Percentiles rank a stretch among this genome's conserved stretches.
These are phyloP conservation scores for Mallotus japonicus DNA, from an alignment of 441 rosid genomes.

Conservation along the genomic window DNA sequence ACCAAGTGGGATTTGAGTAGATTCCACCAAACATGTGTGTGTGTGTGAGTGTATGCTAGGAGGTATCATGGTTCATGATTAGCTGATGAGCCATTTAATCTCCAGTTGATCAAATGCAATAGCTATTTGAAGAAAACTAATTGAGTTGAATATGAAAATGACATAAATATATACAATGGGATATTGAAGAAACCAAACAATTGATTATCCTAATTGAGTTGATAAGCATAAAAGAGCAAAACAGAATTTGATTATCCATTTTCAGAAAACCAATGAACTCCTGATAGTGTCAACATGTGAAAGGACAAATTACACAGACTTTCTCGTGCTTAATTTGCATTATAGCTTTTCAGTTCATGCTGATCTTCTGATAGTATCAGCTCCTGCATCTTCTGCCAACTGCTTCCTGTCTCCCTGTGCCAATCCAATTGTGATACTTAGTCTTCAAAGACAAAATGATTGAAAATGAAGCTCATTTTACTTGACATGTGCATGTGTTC, in stretches of 20 bases:
- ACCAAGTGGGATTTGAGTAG: no score
- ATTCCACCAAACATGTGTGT: no score
- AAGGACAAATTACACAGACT: background rate
- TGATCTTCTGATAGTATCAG: background rate
- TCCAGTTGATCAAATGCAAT: background rate
- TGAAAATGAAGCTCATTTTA: background rate
- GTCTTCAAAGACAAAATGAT: background rate
- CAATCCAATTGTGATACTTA: background rate
- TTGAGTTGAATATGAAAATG: background rate
- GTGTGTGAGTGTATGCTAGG: no score
- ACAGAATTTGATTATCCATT: slow-evolving; percentile 11
- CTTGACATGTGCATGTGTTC: background rate
- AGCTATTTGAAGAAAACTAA: background rate
- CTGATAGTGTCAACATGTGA: background rate
- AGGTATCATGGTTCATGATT: background rate
- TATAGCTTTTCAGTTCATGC: slow-evolving; percentile 1
- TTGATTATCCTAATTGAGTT: background rate
- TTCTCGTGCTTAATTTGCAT: background rate
- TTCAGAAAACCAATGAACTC: slow-evolving; percentile 14
- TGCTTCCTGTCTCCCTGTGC: background rate
- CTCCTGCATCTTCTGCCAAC: background rate
- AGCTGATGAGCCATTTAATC: background rate
- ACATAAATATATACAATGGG: background rate
- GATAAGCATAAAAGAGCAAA: background rate
- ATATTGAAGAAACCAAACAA: background rate